Base-by-base conservation (phyloP, 1,284 basidiomycete genomes). In the Apiotrichum veenhuisii region DNA sequence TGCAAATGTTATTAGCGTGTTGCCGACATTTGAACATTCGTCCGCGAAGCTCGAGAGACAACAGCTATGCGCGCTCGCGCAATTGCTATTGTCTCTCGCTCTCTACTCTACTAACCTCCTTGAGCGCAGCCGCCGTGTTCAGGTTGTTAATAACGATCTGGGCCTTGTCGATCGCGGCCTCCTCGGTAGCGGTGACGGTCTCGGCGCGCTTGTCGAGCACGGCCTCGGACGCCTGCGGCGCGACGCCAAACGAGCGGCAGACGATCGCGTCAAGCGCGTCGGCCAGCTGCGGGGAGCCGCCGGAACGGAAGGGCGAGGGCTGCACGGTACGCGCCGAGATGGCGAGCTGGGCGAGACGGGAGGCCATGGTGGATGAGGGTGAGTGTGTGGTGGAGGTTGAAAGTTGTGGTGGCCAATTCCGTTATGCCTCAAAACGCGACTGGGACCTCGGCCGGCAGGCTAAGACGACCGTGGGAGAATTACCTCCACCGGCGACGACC, bases 101-200 rank as follows among this genome's bases (percentile, higher is more conserved):
- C n/a, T n/a, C n/a, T n/a, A n/a, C n/a, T n/a, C n/a, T 0, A 66
- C 73, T 61, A 57, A 75, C 73, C 63, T 67, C 57, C 20, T 52
- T 51, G 33, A 66, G 46, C 14, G 70, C 65, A 12, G 41, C 45
- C 3, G 64, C 65, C 12, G 57, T 53, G 46, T 59, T 44, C 8
- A 75, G 46, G 26, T 66, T 42, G 48, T 66, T 56, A n/a, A 73
- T 22, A 12, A 52, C 58, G 3, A 30, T 42, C 18, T 67, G 55
- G 34, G 70, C 62, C 30, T 52, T 41, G 22, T 63, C 61, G 26
- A 62, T 44, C 1, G 64, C 57, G 3, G 41, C 52, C 42, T 60
- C 60, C 50, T 62, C 57, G 14, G 50, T 49, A 34, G 59, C 22
- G 20, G 46, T 38, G 5, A 59, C 41, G 8, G 18, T 20, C 46